Evolutionary conservation across 2,329 filamentous ascomycete genomes (phyloP).

Genomic region (Magnaporthales sp.): DNA sequence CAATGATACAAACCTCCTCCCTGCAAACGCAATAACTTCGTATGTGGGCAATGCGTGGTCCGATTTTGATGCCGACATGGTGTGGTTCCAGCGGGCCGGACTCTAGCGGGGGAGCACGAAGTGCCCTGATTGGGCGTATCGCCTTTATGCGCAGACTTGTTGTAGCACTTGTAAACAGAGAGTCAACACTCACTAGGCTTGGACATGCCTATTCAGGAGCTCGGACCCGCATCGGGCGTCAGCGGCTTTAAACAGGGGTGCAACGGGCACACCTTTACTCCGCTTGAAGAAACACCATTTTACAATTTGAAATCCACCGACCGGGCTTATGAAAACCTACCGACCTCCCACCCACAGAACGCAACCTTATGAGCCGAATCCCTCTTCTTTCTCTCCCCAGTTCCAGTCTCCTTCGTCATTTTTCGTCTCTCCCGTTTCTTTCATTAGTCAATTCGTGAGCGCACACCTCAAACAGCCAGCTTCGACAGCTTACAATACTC

Average conservation of each 20-base stretch:
- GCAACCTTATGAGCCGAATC: background rate
- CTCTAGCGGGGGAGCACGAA: background rate
- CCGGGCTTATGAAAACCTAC: background rate
- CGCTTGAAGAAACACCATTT: background rate
- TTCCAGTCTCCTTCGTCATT: background rate
- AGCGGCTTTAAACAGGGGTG: background rate
- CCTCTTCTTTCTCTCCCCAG: background rate
- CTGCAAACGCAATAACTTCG: background rate
- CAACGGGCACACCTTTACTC: background rate
- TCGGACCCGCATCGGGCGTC: background rate
- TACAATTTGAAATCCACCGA: background rate
- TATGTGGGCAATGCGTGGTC: background rate
- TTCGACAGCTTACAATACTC: background rate
- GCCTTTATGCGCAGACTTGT: background rate
- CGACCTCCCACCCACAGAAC: background rate
- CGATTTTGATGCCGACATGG: background rate
- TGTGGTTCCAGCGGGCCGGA: background rate
- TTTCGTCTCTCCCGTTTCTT: background rate
- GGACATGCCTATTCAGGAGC: conserved; percentile 1
- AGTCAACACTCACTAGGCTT: background rate
- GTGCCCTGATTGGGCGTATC: background rate
- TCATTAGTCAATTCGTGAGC: background rate
- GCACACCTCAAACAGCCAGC: background rate
- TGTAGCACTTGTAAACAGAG: background rate
- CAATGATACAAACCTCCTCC: background rate